Percentiles rank a stretch among this genome's conserved stretches.
Evolutionary conservation across 164 flowering plant species (phyloP).

Genomic region (Tetracentron sinense): DNA sequence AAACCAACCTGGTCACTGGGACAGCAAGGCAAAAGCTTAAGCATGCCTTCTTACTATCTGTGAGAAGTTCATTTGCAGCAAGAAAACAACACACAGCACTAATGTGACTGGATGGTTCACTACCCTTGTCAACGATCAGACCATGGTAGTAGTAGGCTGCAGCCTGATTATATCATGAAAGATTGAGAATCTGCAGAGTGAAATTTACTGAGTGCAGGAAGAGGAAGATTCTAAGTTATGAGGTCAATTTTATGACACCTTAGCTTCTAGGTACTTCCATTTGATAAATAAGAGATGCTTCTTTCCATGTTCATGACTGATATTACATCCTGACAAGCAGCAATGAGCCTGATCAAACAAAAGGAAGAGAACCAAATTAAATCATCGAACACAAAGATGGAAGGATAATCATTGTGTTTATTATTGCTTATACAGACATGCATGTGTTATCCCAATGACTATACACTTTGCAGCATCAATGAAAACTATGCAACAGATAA

Average conservation of each 20-base stretch:
- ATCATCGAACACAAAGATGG: neutral
- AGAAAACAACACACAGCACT: conserved; percentile 77
- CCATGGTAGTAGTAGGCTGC: conserved; percentile 96
- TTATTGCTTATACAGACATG: too few relatives aligned
- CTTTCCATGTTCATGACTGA: conserved; percentile 41
- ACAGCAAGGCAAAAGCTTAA: conserved; percentile 71
- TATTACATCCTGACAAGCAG: conserved; percentile 50
- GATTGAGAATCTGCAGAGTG: neutral
- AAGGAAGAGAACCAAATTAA: conserved; percentile 4
- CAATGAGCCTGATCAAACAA: conserved; percentile 55
- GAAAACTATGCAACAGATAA: neutral
- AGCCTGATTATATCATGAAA: conserved; percentile 46
- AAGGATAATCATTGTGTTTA: neutral
- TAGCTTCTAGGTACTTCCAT: conserved; percentile 92
- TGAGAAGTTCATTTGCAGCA: conserved; percentile 75
- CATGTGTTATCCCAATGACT: too few relatives aligned
- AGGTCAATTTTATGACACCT: conserved; percentile 44
- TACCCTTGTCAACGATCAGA: conserved; percentile 76
- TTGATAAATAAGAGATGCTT: conserved; percentile 74
- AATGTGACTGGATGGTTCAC: conserved; percentile 57
- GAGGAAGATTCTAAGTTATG: neutral
- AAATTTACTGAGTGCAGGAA: conserved; percentile 8
- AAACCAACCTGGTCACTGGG: conserved; percentile 75
- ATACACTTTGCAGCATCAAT: too few relatives aligned
- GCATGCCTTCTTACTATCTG: conserved; percentile 81